phyloP scores from a whole-genome alignment of 2,329 filamentous ascomycete species.

The Hansfordia pulvinata region DNA sequence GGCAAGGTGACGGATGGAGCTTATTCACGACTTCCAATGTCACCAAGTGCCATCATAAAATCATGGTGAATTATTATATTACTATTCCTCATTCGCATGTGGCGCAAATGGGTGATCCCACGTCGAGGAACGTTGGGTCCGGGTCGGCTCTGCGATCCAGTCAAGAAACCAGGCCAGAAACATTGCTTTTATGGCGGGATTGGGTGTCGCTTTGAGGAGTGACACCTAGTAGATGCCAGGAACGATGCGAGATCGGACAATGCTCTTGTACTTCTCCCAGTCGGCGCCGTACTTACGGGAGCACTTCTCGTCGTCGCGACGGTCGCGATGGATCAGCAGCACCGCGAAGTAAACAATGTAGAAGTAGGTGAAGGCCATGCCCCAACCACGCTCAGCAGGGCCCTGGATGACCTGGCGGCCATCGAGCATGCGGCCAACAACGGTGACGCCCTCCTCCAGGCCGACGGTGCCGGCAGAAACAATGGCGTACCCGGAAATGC shows the following conservation, averaged over 20 bases:
- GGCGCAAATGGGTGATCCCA: no score
- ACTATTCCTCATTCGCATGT: no score
- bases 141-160: no score
- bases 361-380: constrained; percentile 84
- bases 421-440: constrained; percentile 34
- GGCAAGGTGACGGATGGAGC: no score
- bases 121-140: no score
- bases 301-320: constrained; percentile 85
- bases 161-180: no score
- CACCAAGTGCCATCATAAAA: no score
- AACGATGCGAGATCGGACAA: constrained; percentile 70
- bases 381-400: constrained; percentile 67
- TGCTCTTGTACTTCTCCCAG: constrained; percentile 78
- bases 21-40: no score
- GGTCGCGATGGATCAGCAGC: constrained; percentile 73
- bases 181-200: no score
- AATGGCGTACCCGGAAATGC: constrained; percentile 69
- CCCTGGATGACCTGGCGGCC: constrained; percentile 56
- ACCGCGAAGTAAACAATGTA: constrained; percentile 87
- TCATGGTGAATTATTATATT: no score
- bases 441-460: constrained; percentile 26
- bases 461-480: constrained; percentile 37
- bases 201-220: no score
- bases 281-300: constrained; percentile 81
- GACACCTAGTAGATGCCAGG: constrained; percentile 67